Base-by-base conservation (phyloP, 192 early-diverging fungal genomes). In the Backusella tarrabulga region DNA sequence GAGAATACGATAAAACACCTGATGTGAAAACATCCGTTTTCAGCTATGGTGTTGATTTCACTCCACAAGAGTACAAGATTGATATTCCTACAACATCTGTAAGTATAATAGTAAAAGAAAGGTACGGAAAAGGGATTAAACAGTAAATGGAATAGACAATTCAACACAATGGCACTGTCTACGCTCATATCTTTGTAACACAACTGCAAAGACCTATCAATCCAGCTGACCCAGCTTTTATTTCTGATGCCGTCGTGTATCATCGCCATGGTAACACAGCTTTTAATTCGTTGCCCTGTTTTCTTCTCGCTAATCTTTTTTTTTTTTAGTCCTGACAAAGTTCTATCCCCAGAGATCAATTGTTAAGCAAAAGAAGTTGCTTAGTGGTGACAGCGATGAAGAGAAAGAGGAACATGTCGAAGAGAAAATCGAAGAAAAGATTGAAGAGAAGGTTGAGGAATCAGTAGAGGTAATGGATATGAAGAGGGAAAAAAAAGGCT, bases 111-210 rank as follows among this genome's bases (percentile, higher is more conserved):
- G 23, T 21, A 54, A 54, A 19, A 63, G 12, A 63, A 26, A 26
- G 2, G 14, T 2, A 3, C 2, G 11, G 12, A 29, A 3, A 63
- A 63, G 23, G 19, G 19, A 38, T 23, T 4, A 32, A 46, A 75
- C 6, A 54, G 23, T 34, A 0, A 42, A 0, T 4, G 42, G 32
- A 17, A 41, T 67, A 87, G 88, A 73, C 83, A 72, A 80, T 90
- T 3, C 86, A 85, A 75, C 74, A 87, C 38, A 91, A 91, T 71
- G 88, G 87, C 42, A 86, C 90, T 14, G 69, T 89, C 0, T 91
- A 87, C 67, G 90, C 90, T 34, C 90, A 91, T 50, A 82, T 91
- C n/a, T 91, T 86, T 86, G 77, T 91, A 40, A 75, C 81, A 34
- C 83, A 83, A 38, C 63, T 85, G 9, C 77, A 77, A 26, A 76